Evolutionary conservation across 768 basidiomycete species (phyloP), one percentile per base, ranked within the genome.

Genomic region (Kwoniella shandongensis): DNA sequence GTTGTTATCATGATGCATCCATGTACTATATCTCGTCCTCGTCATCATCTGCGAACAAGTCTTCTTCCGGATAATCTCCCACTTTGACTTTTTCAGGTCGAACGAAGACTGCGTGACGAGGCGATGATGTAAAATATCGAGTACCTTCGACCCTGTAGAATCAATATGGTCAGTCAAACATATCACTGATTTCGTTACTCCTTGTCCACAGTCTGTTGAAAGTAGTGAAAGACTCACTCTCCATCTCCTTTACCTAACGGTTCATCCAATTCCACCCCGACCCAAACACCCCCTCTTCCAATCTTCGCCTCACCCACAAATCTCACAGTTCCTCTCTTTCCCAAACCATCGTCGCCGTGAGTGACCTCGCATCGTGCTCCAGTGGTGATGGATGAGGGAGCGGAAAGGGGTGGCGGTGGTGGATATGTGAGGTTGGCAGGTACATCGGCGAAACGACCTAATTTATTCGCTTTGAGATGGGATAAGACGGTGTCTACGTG

Each of bases 231-330:
- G 8, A 85, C 91, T 78, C 72, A 94, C 92, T 85, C 86, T 65
- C 94, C 94, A 74, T 97, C 88, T 61, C 93, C 92, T 79, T 93
- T 97, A 11, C 94, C 94, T 22, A 90, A 81, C 2, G 94, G 93
- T 67, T 98, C 94, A 71, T 98, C 94, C 70, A 92, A 89, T 74
- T 94, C 90, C 18, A 98, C 81, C 0, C 94, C 94, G 0, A 97
- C 83, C 93, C 93, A 98, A 0, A 84, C 65, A 0, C 75, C 76
- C 13, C 80, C 83, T 57, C 81, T 83, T 10, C 83, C 84, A 70
- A 97, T 96, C 54, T 81, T 80, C 0, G 92, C 90, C 35, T 79
- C 75, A 0, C 94, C 94, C 25, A 91, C 85, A 66, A 86, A 97
- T n/a, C 86, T 81, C 39, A 97, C 86, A 0, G 85, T 85, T 0